phyloP scores from a whole-genome alignment of 306 rosid species.

The Gynostemma pentaphyllum region DNA sequence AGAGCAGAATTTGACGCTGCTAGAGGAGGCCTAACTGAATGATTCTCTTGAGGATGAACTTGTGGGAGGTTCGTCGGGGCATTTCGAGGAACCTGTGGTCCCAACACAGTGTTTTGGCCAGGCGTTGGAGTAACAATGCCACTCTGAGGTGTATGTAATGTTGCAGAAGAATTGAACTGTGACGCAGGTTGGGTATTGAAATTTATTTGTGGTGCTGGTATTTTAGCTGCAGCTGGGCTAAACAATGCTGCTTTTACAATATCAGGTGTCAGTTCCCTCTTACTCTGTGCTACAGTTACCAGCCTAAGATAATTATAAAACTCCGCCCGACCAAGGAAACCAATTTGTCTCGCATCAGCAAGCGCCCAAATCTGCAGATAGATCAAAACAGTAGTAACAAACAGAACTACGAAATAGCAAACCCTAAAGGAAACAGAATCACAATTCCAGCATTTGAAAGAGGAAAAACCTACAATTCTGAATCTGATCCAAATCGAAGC shows the following conservation, averaged over 20 bases:
- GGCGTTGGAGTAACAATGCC: conserved; percentile 27
- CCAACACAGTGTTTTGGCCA: conserved; percentile 43
- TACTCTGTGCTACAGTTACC: conserved; percentile 96
- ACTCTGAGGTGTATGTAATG: conserved; percentile 26
- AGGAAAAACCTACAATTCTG: neutral
- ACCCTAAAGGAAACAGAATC: neutral
- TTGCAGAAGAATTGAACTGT: conserved; percentile 28
- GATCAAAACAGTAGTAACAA: conserved; percentile 12
- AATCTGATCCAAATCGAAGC: conserved; percentile 2
- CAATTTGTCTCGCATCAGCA: conserved; percentile 69
- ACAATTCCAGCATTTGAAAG: neutral
- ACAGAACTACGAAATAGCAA: neutral
- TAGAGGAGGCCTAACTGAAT: conserved; percentile 33
- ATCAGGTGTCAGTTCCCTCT: conserved; percentile 75
- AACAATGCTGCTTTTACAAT: conserved; percentile 85
- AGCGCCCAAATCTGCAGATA: conserved; percentile 70
- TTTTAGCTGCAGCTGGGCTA: conserved; percentile 85
- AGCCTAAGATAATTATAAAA: conserved; percentile 97
- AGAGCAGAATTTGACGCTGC: conserved; percentile 29
- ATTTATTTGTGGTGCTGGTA: conserved; percentile 89
- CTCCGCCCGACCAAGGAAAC: conserved; percentile 74
- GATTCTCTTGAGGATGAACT: conserved; percentile 30
- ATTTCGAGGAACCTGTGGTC: conserved; percentile 30
- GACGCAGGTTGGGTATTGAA: conserved; percentile 34
- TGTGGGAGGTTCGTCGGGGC: conserved; percentile 24